Percentiles rank a stretch among this genome's conserved stretches.
These are phyloP conservation scores for Phialemoniopsis sp. DNA, from an alignment of 2,329 filamentous ascomycete genomes.

Conservation along the genomic window DNA sequence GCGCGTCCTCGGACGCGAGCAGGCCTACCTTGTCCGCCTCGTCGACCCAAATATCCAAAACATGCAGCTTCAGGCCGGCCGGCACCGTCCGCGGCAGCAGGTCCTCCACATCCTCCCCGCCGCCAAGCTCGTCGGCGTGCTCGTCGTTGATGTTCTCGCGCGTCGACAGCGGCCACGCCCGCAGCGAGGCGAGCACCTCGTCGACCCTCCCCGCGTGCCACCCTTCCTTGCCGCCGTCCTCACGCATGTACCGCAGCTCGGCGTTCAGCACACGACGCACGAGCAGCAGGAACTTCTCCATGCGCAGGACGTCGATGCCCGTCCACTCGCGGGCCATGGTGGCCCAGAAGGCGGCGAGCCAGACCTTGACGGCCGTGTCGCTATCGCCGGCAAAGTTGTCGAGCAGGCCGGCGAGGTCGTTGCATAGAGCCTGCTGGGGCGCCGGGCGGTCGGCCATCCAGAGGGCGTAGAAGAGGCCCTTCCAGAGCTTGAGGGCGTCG, in stretches of 20 bases:
- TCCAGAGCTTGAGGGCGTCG: conserved; percentile 88
- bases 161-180: conserved; percentile 32
- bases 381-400: conserved; percentile 47
- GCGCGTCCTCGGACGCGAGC: conserved; percentile 24
- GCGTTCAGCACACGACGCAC: conserved; percentile 74
- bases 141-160: conserved; percentile 26
- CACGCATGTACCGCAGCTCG: conserved; percentile 51
- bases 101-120: conserved; percentile 10
- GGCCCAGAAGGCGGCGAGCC: conserved; percentile 66
- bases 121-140: conserved; percentile 32
- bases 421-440: conserved; percentile 80
- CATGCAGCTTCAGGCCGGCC: conserved; percentile 80
- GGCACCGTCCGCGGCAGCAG: conserved; percentile 46
- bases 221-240: conserved; percentile 22
- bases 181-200: conserved; percentile 37
- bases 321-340: conserved; percentile 68
- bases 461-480: conserved; percentile 87
- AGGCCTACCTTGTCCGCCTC: conserved; percentile 32
- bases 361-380: conserved; percentile 30
- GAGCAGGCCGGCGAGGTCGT: conserved; percentile 70
- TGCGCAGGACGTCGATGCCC: conserved; percentile 66
- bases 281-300: conserved; percentile 91
- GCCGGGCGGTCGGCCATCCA: conserved; percentile 90
- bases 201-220: conserved; percentile 17
- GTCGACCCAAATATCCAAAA: conserved; percentile 83